Conservation (phyloP, 805 yeast species). For the Candida michaelii region DNA sequence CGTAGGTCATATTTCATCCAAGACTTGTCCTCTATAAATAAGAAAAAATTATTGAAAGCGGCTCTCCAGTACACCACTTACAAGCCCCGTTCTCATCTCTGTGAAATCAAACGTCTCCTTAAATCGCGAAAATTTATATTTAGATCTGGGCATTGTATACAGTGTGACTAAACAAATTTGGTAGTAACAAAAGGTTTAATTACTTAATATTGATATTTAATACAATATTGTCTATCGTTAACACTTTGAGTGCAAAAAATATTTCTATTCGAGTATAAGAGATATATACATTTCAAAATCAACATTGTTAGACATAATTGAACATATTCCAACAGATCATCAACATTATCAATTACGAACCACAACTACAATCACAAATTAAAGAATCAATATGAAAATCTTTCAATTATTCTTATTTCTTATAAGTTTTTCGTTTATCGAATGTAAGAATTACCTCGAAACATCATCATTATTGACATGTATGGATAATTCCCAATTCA, state of each 20-base stretch:
- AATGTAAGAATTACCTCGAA: conserved; percentile 31
- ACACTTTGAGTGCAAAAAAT: neutral
- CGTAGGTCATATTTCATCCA: neutral
- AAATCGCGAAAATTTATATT: conserved; percentile 3
- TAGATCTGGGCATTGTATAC: conserved; percentile 5
- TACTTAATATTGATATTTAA: neutral
- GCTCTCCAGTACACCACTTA: too few species aligned
- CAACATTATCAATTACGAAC: neutral
- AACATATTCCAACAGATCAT: too few species aligned
- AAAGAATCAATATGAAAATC: neutral
- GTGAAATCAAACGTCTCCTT: conserved; percentile 1
- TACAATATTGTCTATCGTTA: neutral
- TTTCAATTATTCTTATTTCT: neutral
- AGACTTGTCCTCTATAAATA: too few species aligned
- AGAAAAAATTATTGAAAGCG: too few species aligned
- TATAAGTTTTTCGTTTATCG: conserved; percentile 1
- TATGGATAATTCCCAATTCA: conserved; percentile 84
- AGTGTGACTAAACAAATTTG: neutral
- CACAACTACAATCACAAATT: neutral
- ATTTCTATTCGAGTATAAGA: neutral
- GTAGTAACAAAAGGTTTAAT: neutral
- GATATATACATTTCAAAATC: neutral
- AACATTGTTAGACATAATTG: neutral
- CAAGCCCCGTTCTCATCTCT: too few species aligned
- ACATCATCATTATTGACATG: conserved; percentile 83